phyloP scores from a whole-genome alignment of 441 rosid genomes.

The Erodium moschatum region DNA sequence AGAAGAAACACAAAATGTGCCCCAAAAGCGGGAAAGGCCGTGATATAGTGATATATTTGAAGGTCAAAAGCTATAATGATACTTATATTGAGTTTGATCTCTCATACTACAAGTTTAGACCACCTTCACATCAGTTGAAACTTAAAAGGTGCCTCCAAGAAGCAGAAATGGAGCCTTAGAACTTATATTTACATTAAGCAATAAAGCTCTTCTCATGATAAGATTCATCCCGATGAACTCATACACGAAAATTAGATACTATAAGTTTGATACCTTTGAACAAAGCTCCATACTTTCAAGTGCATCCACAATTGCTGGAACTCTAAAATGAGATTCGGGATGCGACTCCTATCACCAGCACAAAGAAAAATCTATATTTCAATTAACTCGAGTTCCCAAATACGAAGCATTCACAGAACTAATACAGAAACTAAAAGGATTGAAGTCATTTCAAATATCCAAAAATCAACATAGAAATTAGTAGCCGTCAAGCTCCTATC shows the following conservation, averaged over 20 bases:
- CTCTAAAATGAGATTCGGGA: conserved; percentile 91
- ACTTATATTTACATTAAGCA: neutral
- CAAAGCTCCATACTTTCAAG: conserved; percentile 65
- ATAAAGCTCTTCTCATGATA: neutral
- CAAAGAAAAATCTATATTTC: too few species aligned
- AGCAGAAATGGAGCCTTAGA: neutral
- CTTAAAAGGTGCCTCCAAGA: neutral
- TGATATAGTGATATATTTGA: neutral
- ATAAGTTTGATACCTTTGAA: conserved; percentile 41
- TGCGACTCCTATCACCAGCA: conserved; percentile 51
- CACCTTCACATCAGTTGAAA: neutral
- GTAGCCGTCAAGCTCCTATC: too few species aligned
- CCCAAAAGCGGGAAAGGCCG: neutral
- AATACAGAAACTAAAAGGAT: too few species aligned
- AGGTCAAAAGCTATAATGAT: neutral
- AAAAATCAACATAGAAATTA: too few species aligned
- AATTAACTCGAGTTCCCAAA: too few species aligned
- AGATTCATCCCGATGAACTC: neutral
- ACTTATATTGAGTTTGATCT: neutral
- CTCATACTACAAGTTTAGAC: neutral
- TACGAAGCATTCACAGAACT: too few species aligned
- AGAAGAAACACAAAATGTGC: neutral
- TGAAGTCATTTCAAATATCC: too few species aligned
- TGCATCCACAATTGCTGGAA: conserved; percentile 77
- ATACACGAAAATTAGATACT: neutral